Evolutionary conservation across 2,329 filamentous ascomycete genomes (phyloP), one percentile per base, ranked within the genome.

Genomic region (Penicillium rolfsii): DNA sequence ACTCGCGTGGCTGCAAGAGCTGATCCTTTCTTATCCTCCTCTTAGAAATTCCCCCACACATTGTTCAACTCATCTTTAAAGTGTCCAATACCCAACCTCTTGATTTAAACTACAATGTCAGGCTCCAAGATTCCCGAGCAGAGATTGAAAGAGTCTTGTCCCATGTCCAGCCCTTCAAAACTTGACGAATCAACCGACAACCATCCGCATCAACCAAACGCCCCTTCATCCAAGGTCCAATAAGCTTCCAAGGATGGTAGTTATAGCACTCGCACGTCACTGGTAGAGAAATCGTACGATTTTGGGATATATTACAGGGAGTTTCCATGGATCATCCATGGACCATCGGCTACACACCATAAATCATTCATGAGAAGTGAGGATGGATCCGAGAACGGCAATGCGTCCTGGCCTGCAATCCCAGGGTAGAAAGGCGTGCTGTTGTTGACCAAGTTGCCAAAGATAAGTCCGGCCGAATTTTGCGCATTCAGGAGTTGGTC

Each of bases 271-370:
- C 19, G 19, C 19, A 22, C 19, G 19, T 22, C 19, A 22, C 19
- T 22, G 19, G 19, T 33, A 33, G 30, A 11, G 19, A 16, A 19
- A 40, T n/a, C 11, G 8, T 19, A 22, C n/a, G 11, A 12, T 24
- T 8, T 24, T 8, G 19, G 22, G 40, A 43, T 43, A 22, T n/a
- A 55, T 61, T 52, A 71, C 33, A 66, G 38, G 4, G 68, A 57
- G 52, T 71, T 67, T 1, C 67, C 73, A 45, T 74, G 67, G 24
- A 75, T 72, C 57, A 74, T 66, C 72, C 72, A 74, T 8, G 72
- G 73, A 2, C 71, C 71, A 64, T 75, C 73, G 22, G 72, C 72
- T 7, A 74, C 68, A 61, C 70, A 74, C 72, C 73, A 74, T 12
- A 70, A 49, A 62, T 73, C 70, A 35, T 55, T 65, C 63, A 70